Base-by-base conservation (phyloP, 2,329 filamentous ascomycete species). In the Pseudopithomyces chartarum region DNA sequence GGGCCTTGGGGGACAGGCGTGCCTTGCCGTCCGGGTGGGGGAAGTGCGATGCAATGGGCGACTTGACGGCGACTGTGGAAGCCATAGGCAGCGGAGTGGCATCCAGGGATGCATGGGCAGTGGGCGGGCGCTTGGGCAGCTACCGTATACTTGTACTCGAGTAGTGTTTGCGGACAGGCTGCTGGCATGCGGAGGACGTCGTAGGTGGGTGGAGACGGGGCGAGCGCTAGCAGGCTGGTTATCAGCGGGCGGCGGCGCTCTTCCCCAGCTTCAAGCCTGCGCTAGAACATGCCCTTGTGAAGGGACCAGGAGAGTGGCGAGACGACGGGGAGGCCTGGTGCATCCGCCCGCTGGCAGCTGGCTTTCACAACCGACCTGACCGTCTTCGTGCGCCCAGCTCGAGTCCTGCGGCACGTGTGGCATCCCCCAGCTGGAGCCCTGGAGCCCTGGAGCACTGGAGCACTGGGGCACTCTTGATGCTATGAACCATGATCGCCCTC, bases 61-160 rank as follows among this genome's bases (percentile, higher is more conserved):
- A 85, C 58, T 85, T 84, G 62, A 87, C 85, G 69, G 80, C 82
- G 75, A 86, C 84, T 62, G 80, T 80, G 77, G 87, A 85, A 59
- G 79, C 78, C 79, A 81, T 81, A 55, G 58, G 59, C 55, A 59
- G 56, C 59, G 60, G 39, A 50, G 53, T 58, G 54, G 59, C 55
- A 57, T 52, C 36, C n/a, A 45, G 48, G 55, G 42, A 39, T 54
- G 40, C 42, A 55, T 44, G 42, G 49, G 55, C 61, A 29, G 26
- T 29, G 26, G 26, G 26, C 65, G 60, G 67, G 60, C 63, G 51
- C 58, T 53, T 49, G 52, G 57, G 49, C 55, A 36, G 49, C 29
- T 26, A 39, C 19, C 4, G 32, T 13, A 17, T 17, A 39, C 29
- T 44, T 43, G 52, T 56, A 59, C 49, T 36, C n/a, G 23, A 43